Evolutionary conservation across 441 rosid genomes (phyloP).

Genomic region (Pelargonium citronellum): DNA sequence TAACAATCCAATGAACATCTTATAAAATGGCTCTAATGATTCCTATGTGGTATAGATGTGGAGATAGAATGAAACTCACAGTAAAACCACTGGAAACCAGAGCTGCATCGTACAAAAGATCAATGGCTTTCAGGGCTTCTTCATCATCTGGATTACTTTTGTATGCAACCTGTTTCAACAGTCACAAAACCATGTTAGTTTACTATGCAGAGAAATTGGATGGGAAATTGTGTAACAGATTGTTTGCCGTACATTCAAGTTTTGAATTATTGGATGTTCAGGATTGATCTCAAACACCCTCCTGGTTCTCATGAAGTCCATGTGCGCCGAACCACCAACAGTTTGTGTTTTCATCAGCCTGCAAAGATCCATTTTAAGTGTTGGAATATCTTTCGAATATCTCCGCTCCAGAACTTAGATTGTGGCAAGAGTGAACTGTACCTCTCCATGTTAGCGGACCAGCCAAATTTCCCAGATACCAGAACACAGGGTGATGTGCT

Average conservation of each 20-base stretch:
- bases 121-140: conserved; percentile 84
- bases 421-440: conserved; percentile 14
- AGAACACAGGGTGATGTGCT: conserved; percentile 93
- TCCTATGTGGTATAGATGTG: neutral
- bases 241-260: conserved; percentile 60
- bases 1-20: no score
- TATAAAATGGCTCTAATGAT: no score
- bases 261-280: conserved; percentile 81
- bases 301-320: conserved; percentile 93
- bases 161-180: conserved; percentile 72
- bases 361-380: neutral
- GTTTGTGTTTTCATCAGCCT: conserved; percentile 85
- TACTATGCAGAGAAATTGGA: neutral
- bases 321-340: conserved; percentile 82
- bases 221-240: neutral
- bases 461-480: conserved; percentile 95
- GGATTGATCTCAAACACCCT: conserved; percentile 90
- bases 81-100: conserved; percentile 90
- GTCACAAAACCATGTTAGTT: neutral
- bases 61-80: conserved; percentile 34
- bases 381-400: no score
- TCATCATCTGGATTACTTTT: conserved; percentile 68
- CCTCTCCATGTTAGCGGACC: conserved; percentile 99
- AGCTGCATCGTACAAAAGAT: conserved; percentile 83
- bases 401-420: no score